Evolutionary conservation across 228 moss, liverwort and hornwort species (phyloP), one percentile per base, ranked within the genome.

Genomic region (Sphagnum magellanicum): DNA sequence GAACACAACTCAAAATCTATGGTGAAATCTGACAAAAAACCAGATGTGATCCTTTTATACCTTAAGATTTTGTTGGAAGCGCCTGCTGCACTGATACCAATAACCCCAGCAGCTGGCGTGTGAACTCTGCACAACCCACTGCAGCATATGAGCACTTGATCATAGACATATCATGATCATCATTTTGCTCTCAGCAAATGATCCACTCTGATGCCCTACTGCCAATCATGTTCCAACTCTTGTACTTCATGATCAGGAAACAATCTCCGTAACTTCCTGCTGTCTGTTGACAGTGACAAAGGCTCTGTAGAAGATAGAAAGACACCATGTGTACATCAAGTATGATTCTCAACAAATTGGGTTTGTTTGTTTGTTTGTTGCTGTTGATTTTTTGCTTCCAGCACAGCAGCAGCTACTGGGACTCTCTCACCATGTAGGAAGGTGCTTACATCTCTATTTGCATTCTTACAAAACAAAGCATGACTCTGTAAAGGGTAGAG

Each of bases 81-180:
- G 1, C 3, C 32, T 32, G 32, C 32, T 32, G 32, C 79, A 57
- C 98, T 89, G 73, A 98, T 83, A 52, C 88, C 98, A 63, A 90
- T 87, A 61, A 98, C 89, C 53, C 98, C 98, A 75, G 98, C 81
- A 71, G 91, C 72, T 52, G 92, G 91, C 53, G 79, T 75, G 77
- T 98, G 98, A 50, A 90, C 98, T 83, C 98, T 98, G 78, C 64
- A 59, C 72, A 68, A 10, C 32, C 51, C 67, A 53, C 67, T 5
- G 81, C 72, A 75, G 51, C 64, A 71, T 50, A 63, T 50, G 49
- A 71, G 32, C 67, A 53, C n/a, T 67, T 6, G 55, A 55, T 55
- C 32, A 32, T 32, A 32, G 32, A 32, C 32, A 32, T 32, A 32
- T 32, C 32, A 32, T 32, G 32, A 32, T 32, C 32, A 32, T 32